Conservation (phyloP, 106 monocot species). For the Chionographis japonica region DNA sequence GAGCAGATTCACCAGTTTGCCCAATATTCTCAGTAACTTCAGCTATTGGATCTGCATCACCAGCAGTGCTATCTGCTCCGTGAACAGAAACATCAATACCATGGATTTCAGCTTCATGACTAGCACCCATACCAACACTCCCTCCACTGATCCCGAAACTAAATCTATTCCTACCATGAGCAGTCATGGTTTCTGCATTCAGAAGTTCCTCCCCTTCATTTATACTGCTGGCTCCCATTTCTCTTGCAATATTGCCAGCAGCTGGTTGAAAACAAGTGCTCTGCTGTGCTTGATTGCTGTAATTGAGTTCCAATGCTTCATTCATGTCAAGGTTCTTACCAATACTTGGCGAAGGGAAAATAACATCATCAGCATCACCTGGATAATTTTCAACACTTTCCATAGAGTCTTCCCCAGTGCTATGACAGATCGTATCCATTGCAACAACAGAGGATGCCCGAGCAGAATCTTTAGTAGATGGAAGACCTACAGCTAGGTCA, state of each 20-base stretch:
- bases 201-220: slow-evolving; percentile 85
- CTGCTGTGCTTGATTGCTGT: slow-evolving; percentile 87
- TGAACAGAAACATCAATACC: slow-evolving; percentile 73
- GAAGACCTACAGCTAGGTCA: slow-evolving; percentile 35
- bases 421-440: slow-evolving; percentile 70
- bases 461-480: slow-evolving; percentile 66
- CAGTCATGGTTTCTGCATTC: slow-evolving; percentile 75
- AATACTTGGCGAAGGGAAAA: slow-evolving; percentile 45
- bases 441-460: slow-evolving; percentile 94
- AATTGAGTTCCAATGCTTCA: slow-evolving; percentile 54
- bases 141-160: slow-evolving; percentile 97
- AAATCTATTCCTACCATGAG: slow-evolving; percentile 64
- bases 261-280: slow-evolving; percentile 66
- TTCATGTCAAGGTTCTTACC: slow-evolving; percentile 55
- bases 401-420: slow-evolving; percentile 73
- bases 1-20: slow-evolving; percentile 88
- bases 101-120: slow-evolving; percentile 99
- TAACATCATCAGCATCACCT: slow-evolving; percentile 61
- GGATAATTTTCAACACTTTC: slow-evolving; percentile 99
- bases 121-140: slow-evolving; percentile 95
- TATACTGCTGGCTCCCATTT: slow-evolving; percentile 80
- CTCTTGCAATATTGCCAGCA: slow-evolving; percentile 71
- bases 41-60: slow-evolving; percentile 68
- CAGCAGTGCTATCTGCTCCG: slow-evolving; percentile 53
- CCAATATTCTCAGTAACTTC: slow-evolving; percentile 87